Evolutionary conservation across 2,329 filamentous ascomycete species (phyloP), one percentile per base, ranked within the genome.

Genomic region (Verticillium tricorpus): DNA sequence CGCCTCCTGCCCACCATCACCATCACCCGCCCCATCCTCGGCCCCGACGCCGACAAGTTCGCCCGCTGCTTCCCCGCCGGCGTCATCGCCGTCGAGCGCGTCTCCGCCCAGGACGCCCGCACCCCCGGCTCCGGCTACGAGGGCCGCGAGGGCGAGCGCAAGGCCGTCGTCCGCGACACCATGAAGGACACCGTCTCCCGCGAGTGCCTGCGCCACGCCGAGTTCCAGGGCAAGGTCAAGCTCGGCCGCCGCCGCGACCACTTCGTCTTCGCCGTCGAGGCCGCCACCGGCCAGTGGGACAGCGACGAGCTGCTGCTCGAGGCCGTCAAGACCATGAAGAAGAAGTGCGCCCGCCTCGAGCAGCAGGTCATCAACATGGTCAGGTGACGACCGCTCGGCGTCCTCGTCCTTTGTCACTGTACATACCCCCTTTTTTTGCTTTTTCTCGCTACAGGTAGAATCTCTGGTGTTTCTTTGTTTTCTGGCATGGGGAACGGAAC

Each of bases 251-350:
- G 93, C 69, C 84, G 93, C 67, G 95, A 99, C 75, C 96, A 99
- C 79, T 99, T 99, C 76, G 98, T 99, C 76, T 99, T 95, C 82
- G 90, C 88, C 60, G 84, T 99, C 39, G 95, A 99, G 82, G 97
- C 93, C 80, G 97, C 93, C 80, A 89, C 92, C 0, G 96, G 95
- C 6, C 95, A 99, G 78, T 96, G 92, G 81, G 89, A 95, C 63
- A 97, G 93, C 72, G 94, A 98, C 70, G 89, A 93, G 76, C 82
- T 99, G 66, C 98, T 99, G 80, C 77, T 99, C 61, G 93, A 98
- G 78, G 88, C 92, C 32, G 85, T 99, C 58, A 90, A 89, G 78
- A 81, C 92, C 68, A 78, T 99, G 65, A 97, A 93, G 80, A 82
- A 86, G 69, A 98, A 98, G 82, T 95, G 91, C 68, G 80, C 87